These are phyloP conservation scores for Sergeia podlipaevii DNA, from an alignment of 208 protist genomes.

Conservation along the genomic window DNA sequence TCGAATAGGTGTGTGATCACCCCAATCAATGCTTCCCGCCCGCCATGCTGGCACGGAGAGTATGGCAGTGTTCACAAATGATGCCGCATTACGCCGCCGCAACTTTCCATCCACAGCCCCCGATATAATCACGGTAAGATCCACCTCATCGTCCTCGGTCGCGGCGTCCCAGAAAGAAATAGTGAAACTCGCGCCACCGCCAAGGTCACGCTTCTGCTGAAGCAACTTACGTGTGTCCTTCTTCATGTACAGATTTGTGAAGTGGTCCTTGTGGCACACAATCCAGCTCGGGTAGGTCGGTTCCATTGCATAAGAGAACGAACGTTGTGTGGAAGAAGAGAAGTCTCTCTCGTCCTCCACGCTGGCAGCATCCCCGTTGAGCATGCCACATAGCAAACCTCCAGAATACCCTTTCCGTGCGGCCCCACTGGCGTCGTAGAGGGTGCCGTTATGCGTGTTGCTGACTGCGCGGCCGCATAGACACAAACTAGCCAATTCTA, in stretches of 20 bases:
- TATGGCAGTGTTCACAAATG: slow-evolving; percentile 52
- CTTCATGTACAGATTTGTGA: slow-evolving; percentile 67
- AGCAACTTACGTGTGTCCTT: slow-evolving; percentile 56
- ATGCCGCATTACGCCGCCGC: slow-evolving; percentile 5
- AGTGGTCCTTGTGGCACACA: slow-evolving; percentile 47
- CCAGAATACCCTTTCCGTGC: slow-evolving; percentile 21
- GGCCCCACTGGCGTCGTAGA: background rate
- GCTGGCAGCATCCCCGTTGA: slow-evolving; percentile 13
- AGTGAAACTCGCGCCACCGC: slow-evolving; percentile 37
- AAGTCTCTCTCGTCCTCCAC: too few relatives aligned
- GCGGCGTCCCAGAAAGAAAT: slow-evolving; percentile 68
- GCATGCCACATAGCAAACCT: slow-evolving; percentile 25
- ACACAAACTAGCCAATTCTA: slow-evolving; percentile 48
- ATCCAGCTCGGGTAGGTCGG: slow-evolving; percentile 75
- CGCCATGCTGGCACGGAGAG: slow-evolving; percentile 50
- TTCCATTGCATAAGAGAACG: slow-evolving; percentile 30
- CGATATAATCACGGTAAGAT: slow-evolving; percentile 40
- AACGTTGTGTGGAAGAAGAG: background rate
- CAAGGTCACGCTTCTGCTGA: slow-evolving; percentile 41
- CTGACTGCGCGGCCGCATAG: slow-evolving; percentile 28
- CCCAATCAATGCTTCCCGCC: slow-evolving; percentile 56
- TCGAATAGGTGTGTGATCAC: slow-evolving; percentile 38
- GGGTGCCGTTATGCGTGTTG: slow-evolving; percentile 33
- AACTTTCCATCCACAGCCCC: slow-evolving; percentile 4
- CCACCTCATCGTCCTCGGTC: slow-evolving; percentile 45